Conservation (phyloP, 768 basidiomycete genomes). For the Trametes maxima region DNA sequence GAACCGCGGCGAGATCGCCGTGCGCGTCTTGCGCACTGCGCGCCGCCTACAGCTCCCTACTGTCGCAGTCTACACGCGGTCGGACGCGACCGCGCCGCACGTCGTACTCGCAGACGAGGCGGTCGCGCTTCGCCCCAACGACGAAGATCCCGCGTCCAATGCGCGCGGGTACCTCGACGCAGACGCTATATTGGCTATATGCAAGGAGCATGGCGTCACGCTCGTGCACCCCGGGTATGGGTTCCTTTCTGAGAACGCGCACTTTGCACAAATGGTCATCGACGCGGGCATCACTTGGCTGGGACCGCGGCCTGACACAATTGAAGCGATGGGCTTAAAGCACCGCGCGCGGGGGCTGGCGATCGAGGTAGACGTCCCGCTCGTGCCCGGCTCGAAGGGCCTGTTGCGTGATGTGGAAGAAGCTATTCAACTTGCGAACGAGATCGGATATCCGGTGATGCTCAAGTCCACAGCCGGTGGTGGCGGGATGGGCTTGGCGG, state of each 20-base stretch:
- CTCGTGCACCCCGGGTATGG: conserved; percentile 68
- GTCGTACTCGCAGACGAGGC: conserved; percentile 58
- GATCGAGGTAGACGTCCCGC: conserved; percentile 47
- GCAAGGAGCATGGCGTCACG: conserved; percentile 44
- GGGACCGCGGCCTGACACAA: conserved; percentile 54
- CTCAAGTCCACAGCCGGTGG: conserved; percentile 71
- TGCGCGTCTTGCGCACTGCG: conserved; percentile 62
- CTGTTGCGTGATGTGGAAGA: conserved; percentile 46
- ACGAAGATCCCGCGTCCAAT: conserved; percentile 34
- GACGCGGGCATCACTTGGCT: conserved; percentile 58
- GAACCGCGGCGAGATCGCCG: conserved; percentile 74
- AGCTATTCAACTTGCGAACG: conserved; percentile 41
- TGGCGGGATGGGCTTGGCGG: conserved; percentile 66
- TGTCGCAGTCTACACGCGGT: conserved; percentile 59
- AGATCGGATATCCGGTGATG: conserved; percentile 62
- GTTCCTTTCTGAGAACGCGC: conserved; percentile 65
- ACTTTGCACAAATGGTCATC: conserved; percentile 50
- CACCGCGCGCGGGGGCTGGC: conserved; percentile 57
- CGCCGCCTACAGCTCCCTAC: conserved; percentile 52
- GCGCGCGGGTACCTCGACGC: conserved; percentile 48
- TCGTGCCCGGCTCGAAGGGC: conserved; percentile 60
- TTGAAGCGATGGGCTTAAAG: conserved; percentile 61
- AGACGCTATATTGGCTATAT: conserved; percentile 44
- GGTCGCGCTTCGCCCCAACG: conserved; percentile 35
- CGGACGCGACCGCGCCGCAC: conserved; percentile 61